phyloP scores from a whole-genome alignment of 2,329 filamentous ascomycete genomes.

The Coniella vitis region DNA sequence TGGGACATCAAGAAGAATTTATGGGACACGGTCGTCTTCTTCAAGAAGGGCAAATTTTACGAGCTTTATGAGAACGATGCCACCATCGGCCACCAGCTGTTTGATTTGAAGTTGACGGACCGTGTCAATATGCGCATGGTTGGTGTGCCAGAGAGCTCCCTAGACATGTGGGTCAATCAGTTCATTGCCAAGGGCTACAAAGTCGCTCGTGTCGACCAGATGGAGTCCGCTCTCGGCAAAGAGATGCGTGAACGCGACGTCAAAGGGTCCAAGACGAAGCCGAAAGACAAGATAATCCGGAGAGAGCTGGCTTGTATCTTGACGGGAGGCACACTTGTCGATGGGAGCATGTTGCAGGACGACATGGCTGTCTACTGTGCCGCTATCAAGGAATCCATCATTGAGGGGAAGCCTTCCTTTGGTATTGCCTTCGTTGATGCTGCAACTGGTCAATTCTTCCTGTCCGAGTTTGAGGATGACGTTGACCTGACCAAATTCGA shows the following conservation, averaged over 20 bases:
- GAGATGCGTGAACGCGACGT: conserved; percentile 94
- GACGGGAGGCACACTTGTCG: conserved; percentile 87
- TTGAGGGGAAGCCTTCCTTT: conserved; percentile 72
- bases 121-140: conserved; percentile 99
- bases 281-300: conserved; percentile 87
- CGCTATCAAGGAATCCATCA: conserved; percentile 77
- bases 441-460: conserved; percentile 87
- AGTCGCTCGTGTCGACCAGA: conserved; percentile 92
- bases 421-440: conserved; percentile 93
- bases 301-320: conserved; percentile 87
- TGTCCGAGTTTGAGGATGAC: conserved; percentile 91
- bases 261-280: conserved; percentile 49
- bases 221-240: conserved; percentile 90
- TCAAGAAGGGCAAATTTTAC: conserved; percentile 99
- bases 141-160: conserved; percentile 86
- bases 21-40: conserved; percentile 97
- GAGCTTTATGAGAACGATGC: conserved; percentile 98
- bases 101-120: conserved; percentile 95
- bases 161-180: conserved; percentile 97
- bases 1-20: conserved; percentile 99
- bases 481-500: conserved; percentile 93
- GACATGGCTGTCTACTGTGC: conserved; percentile 97
- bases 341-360: conserved; percentile 93
- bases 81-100: conserved; percentile 90
- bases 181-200: conserved; percentile 98